These are phyloP conservation scores for Thelephora ganbajun DNA, from an alignment of 768 basidiomycete species.

Conservation along the genomic window DNA sequence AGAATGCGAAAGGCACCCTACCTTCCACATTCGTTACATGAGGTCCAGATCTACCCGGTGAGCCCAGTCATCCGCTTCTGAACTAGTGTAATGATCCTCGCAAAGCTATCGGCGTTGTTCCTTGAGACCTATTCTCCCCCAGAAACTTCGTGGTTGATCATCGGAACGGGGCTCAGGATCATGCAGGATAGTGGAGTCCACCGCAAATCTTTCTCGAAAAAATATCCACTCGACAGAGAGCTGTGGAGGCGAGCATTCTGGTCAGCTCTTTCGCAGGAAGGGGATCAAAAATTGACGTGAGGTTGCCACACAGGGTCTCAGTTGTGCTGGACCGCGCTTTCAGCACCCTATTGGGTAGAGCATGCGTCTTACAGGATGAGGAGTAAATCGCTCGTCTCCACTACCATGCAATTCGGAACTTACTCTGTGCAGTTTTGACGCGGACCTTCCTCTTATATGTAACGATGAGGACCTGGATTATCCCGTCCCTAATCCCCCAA, in stretches of 20 bases:
- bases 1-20: slow-evolving; percentile 37
- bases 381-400: slow-evolving; percentile 30
- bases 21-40: slow-evolving; percentile 41
- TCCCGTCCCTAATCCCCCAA: slow-evolving; percentile 30
- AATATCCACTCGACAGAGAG: slow-evolving; percentile 35
- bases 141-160: slow-evolving; percentile 46
- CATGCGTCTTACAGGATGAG: slow-evolving; percentile 54
- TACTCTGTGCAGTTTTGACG: slow-evolving; percentile 33
- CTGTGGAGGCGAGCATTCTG: slow-evolving; percentile 46
- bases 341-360: slow-evolving; percentile 46
- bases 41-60: slow-evolving; percentile 50
- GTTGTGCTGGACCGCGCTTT: slow-evolving; percentile 15
- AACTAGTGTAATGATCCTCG: slow-evolving; percentile 42
- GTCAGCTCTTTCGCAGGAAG: slow-evolving; percentile 12
- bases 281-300: slow-evolving; percentile 3
- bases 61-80: slow-evolving; percentile 6
- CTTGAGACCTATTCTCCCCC: slow-evolving; percentile 43
- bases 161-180: slow-evolving; percentile 24
- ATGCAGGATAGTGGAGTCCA: slow-evolving; percentile 33
- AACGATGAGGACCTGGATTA: slow-evolving; percentile 59
- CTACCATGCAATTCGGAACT: neutral
- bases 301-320: slow-evolving; percentile 8
- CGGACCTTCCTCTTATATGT: slow-evolving; percentile 47
- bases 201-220: slow-evolving; percentile 18
- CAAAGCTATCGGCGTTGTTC: slow-evolving; percentile 44